Conservation (phyloP, 2,329 filamentous ascomycete species). For the Neopestalotiopsis rosae region DNA sequence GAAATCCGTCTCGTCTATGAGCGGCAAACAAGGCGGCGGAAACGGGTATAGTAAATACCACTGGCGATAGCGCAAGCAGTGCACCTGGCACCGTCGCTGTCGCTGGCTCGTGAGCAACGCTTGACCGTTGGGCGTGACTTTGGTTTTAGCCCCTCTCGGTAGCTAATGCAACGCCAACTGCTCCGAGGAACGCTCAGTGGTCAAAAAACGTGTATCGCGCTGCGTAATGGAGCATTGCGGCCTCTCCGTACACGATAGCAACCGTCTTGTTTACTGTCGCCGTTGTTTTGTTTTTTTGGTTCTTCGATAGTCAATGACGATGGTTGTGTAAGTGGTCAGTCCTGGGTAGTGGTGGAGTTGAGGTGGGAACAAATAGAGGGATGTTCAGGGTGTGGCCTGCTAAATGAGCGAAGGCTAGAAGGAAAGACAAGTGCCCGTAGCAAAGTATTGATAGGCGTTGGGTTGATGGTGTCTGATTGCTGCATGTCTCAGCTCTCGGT, state of each 20-base stretch:
- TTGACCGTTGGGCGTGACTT: not conserved
- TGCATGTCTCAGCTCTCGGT: slow-evolving; percentile 9
- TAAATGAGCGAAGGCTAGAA: not conserved
- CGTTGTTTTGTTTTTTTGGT: slow-evolving; percentile 1
- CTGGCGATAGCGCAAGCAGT: not conserved
- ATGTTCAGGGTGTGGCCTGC: not conserved
- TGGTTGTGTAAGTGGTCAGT: not conserved
- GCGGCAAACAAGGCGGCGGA: not conserved
- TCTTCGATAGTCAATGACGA: not conserved
- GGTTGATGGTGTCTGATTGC: not conserved
- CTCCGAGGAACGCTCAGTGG: not conserved
- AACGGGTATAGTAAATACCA: not conserved
- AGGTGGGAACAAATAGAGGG: not conserved
- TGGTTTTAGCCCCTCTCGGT: not conserved
- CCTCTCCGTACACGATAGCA: not conserved
- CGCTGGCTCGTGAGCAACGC: not conserved
- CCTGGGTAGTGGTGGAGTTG: not conserved
- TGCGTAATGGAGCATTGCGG: not conserved
- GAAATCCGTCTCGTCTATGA: not conserved
- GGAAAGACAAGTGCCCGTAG: not conserved
- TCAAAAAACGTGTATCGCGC: not conserved
- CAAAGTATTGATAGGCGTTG: not conserved
- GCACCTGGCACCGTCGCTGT: not conserved
- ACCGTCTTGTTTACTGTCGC: not conserved
- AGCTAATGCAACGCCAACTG: not conserved